Evolutionary conservation across 768 basidiomycete species (phyloP).

Genomic region (Lactarius tabidus): DNA sequence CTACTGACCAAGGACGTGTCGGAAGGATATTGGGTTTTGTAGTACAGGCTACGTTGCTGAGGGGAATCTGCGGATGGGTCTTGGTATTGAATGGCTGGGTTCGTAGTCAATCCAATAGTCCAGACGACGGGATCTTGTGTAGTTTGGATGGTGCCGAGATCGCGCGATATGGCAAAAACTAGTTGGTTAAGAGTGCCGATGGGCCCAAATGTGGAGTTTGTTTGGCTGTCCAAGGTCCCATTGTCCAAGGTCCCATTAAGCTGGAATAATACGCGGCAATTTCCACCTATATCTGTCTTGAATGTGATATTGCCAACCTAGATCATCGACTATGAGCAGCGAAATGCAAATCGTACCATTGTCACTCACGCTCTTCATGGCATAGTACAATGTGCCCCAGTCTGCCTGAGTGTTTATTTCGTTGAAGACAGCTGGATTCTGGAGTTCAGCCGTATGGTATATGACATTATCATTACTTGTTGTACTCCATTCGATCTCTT

Average conservation of each 20-base stretch:
- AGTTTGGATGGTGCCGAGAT: slow-evolving; percentile 28
- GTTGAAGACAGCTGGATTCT: neutral
- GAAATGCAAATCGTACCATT: neutral
- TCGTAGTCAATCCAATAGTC: slow-evolving; percentile 30
- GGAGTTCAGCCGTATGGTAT: too few species aligned
- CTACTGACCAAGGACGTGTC: slow-evolving; percentile 28
- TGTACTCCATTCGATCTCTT: too few species aligned
- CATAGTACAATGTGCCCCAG: neutral
- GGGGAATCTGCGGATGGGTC: slow-evolving; percentile 37
- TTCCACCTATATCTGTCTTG: slow-evolving; percentile 11
- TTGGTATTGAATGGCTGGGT: slow-evolving; percentile 29
- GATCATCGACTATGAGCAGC: neutral
- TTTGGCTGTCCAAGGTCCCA: slow-evolving; percentile 23
- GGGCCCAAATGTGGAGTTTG: slow-evolving; percentile 7
- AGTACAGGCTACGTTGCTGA: slow-evolving; percentile 43
- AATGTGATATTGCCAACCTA: neutral
- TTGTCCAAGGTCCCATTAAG: too few species aligned
- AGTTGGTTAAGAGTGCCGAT: slow-evolving; percentile 23
- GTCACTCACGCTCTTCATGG: neutral
- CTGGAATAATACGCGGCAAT: slow-evolving; percentile 25
- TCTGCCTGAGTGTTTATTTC: neutral
- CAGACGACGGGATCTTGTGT: slow-evolving; percentile 28
- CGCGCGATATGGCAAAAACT: slow-evolving; percentile 29
- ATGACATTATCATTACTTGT: too few species aligned
- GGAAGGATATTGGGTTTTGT: slow-evolving; percentile 35